A percentile compares a stretch with the other conserved stretches of the same genome.
Conservation (phyloP, 768 basidiomycete genomes). For the Clitopilus hobsonii region DNA sequence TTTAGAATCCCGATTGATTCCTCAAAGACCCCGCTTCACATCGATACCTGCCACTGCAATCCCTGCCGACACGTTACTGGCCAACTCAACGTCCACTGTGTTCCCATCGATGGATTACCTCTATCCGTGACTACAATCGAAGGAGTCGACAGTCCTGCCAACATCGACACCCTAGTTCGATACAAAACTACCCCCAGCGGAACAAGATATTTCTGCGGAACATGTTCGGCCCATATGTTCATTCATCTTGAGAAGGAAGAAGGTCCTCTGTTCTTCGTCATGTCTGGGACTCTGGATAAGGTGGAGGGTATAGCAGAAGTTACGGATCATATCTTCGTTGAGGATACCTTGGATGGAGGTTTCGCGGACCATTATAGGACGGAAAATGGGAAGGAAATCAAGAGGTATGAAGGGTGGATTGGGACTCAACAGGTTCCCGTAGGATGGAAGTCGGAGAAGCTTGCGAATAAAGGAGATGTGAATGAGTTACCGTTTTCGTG, state of each 20-base stretch:
- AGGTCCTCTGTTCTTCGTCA: constrained; percentile 16
- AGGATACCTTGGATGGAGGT: constrained; percentile 27
- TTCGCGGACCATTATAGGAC: constrained; percentile 20
- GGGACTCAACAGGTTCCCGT: constrained; percentile 16
- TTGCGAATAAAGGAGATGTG: background rate
- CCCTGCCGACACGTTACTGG: constrained; percentile 23
- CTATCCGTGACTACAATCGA: constrained; percentile 8
- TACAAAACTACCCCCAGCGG: constrained; percentile 16
- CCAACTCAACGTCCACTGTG: constrained; percentile 18
- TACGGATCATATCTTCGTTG: constrained; percentile 20
- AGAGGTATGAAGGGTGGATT: constrained; percentile 11
- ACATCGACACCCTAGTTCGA: constrained; percentile 15
- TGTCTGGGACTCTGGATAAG: constrained; percentile 20
- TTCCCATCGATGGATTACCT: constrained; percentile 17
- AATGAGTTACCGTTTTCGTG: constrained; percentile 18
- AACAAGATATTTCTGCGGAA: constrained; percentile 22
- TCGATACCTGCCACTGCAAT: constrained; percentile 24
- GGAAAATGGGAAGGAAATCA: constrained; percentile 14
- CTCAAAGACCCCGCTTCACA: constrained; percentile 15
- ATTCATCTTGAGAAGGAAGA: constrained; percentile 7
- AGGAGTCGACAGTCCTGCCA: constrained; percentile 9
- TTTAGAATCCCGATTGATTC: constrained; percentile 20
- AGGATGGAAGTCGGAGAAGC: constrained; percentile 15
- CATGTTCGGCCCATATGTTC: constrained; percentile 25
- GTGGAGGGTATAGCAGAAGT: constrained; percentile 19